phyloP scores from a whole-genome alignment of 106 monocot genomes.

The Apostasia ramifera region DNA sequence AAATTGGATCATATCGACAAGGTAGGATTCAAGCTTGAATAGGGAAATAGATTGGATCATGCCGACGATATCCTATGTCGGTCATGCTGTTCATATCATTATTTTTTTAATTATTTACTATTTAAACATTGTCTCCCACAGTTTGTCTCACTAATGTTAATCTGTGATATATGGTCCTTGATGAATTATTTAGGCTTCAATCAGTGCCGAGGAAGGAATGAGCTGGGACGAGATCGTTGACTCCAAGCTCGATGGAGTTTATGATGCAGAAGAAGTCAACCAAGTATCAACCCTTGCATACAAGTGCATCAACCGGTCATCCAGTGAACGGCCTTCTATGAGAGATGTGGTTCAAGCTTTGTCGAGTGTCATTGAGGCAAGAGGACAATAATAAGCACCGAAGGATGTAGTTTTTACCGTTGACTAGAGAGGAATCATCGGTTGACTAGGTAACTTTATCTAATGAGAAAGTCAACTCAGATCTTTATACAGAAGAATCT shows the following conservation, averaged over 20 bases:
- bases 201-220: slow-evolving; percentile 48
- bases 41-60: no score
- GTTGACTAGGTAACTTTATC: no score
- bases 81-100: no score
- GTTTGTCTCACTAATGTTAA: no score
- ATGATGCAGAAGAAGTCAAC: slow-evolving; percentile 50
- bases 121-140: no score
- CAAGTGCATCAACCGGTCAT: slow-evolving; percentile 50
- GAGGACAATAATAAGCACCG: slow-evolving; percentile 22
- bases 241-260: slow-evolving; percentile 39
- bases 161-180: no score
- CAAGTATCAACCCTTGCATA: slow-evolving; percentile 54
- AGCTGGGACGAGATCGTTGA: slow-evolving; percentile 93
- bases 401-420: slow-evolving; percentile 9
- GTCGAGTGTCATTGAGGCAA: slow-evolving; percentile 21
- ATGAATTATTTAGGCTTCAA: slow-evolving; percentile 41
- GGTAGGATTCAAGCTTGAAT: no score
- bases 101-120: no score
- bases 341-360: slow-evolving; percentile 68
- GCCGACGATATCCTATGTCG: no score
- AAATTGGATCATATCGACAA: no score
- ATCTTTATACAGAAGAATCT: no score
- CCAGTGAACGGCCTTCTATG: slow-evolving; percentile 71
- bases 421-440: slow-evolving; percentile 4
- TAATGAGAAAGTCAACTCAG: no score